These are phyloP conservation scores for Alternaria sp. DNA, from an alignment of 2,329 filamentous ascomycete species.

Conservation along the genomic window DNA sequence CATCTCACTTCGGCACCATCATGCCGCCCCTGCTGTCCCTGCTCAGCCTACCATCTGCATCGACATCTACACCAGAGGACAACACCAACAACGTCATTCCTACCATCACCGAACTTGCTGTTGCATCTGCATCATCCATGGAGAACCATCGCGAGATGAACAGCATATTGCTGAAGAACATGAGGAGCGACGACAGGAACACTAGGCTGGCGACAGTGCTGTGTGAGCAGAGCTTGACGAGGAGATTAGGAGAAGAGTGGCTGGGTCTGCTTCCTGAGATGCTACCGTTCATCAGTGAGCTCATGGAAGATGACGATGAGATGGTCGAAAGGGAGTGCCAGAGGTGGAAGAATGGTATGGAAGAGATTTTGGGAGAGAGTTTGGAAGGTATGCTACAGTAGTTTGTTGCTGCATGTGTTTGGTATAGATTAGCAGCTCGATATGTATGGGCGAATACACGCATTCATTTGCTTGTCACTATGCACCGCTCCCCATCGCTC, in stretches of 20 bases:
- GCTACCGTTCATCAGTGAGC: slow-evolving; percentile 92
- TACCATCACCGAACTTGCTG: slow-evolving; percentile 80
- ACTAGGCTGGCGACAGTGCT: slow-evolving; percentile 83
- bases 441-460: neutral
- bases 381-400: slow-evolving; percentile 90
- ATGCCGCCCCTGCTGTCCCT: slow-evolving; percentile 73
- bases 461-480: neutral
- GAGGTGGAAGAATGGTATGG: slow-evolving; percentile 88
- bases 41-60: slow-evolving; percentile 37
- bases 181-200: slow-evolving; percentile 73
- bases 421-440: neutral
- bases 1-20: slow-evolving; percentile 80
- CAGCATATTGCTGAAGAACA: slow-evolving; percentile 73
- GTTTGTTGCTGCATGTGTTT: neutral
- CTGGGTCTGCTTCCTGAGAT: slow-evolving; percentile 89
- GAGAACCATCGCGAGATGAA: slow-evolving; percentile 94
- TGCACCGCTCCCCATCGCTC: neutral
- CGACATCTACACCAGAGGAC: slow-evolving; percentile 13
- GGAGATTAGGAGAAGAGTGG: slow-evolving; percentile 90
- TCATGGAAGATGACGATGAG: slow-evolving; percentile 97
- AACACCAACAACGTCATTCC: slow-evolving; percentile 67
- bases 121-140: slow-evolving; percentile 76
- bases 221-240: slow-evolving; percentile 80
- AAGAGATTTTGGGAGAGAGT: slow-evolving; percentile 86
- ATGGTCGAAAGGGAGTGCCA: slow-evolving; percentile 87